A percentile compares a stretch with the other conserved stretches of the same genome.
Conservation (phyloP, 371 early-diverging fungal species). For the Mucor lusitanicus region DNA sequence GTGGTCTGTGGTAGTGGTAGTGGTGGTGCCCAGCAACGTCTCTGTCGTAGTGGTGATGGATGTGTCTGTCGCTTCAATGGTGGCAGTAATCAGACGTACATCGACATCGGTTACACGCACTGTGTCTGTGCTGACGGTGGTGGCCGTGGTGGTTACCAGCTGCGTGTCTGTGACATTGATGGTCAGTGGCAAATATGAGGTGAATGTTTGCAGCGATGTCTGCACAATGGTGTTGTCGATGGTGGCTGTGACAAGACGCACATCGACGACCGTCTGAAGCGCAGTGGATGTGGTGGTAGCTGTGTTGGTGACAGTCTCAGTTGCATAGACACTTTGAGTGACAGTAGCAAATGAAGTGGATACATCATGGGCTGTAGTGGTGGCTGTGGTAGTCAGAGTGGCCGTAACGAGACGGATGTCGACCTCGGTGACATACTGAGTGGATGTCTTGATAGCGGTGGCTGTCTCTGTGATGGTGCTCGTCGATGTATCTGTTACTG, state of each 20-base stretch:
- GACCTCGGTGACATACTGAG: neutral
- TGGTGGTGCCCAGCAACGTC: neutral
- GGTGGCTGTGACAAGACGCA: neutral
- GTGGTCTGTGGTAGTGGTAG: neutral
- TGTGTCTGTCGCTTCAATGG: neutral
- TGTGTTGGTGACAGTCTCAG: neutral
- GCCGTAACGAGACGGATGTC: neutral
- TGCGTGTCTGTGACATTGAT: slow-evolving; percentile 2
- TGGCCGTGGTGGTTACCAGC: neutral
- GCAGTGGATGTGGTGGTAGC: neutral
- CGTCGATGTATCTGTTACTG: neutral
- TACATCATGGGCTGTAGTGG: neutral
- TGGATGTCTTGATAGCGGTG: too few species aligned
- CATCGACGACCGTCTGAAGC: neutral
- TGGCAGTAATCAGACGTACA: slow-evolving; percentile 4
- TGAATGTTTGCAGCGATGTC: neutral
- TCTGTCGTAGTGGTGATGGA: neutral
- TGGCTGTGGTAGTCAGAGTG: neutral
- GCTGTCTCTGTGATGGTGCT: neutral
- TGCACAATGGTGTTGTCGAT: neutral
- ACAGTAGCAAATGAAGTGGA: neutral
- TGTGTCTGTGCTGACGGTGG: neutral
- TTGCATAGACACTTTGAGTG: neutral
- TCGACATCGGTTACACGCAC: neutral
- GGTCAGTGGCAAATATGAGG: neutral